A percentile compares a stretch with the other conserved stretches of the same genome.
These are phyloP conservation scores for Fusarium chaquense DNA, from an alignment of 2,329 filamentous ascomycete species.

Conservation along the genomic window DNA sequence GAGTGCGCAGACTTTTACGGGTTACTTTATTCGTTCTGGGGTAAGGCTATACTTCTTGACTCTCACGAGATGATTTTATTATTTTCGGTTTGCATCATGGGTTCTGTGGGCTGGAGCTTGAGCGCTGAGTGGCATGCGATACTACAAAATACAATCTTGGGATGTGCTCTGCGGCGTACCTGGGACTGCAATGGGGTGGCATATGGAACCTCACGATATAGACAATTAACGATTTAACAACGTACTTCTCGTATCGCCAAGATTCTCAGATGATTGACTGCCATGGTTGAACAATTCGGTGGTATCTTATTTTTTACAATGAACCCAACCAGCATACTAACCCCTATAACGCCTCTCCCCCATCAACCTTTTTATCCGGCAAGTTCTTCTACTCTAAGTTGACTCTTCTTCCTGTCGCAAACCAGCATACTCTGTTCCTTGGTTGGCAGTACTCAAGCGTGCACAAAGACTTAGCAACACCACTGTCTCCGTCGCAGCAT, in stretches of 20 bases:
- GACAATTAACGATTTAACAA: conserved; percentile 26
- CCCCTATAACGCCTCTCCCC: conserved; percentile 40
- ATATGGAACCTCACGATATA: conserved; percentile 26
- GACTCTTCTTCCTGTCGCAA: conserved; percentile 69
- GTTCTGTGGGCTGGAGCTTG: conserved; percentile 27
- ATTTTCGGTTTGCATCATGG: conserved; percentile 34
- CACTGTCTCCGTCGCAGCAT: conserved; percentile 96
- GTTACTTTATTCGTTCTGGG: conserved; percentile 30
- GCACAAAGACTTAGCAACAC: conserved; percentile 91
- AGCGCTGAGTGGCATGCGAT: conserved; percentile 37
- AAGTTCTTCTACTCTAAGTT: conserved; percentile 21
- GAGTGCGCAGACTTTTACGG: conserved; percentile 34
- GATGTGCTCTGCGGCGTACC: conserved; percentile 27
- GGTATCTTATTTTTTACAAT: conserved; percentile 45
- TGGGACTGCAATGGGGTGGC: conserved; percentile 7
- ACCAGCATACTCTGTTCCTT: conserved; percentile 75
- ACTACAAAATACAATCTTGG: conserved; percentile 40
- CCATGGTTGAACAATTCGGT: conserved; percentile 35
- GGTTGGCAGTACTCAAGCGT: conserved; percentile 82
- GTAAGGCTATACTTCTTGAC: conserved; percentile 40
- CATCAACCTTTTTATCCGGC: conserved; percentile 5
- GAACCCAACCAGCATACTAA: conserved; percentile 31
- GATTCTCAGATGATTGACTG: not conserved
- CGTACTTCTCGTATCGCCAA: not conserved
- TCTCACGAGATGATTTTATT: conserved; percentile 47